Evolutionary conservation across 2,329 filamentous ascomycete genomes (phyloP), one percentile per base, ranked within the genome.

Genomic region (Aspergillus vadensis): DNA sequence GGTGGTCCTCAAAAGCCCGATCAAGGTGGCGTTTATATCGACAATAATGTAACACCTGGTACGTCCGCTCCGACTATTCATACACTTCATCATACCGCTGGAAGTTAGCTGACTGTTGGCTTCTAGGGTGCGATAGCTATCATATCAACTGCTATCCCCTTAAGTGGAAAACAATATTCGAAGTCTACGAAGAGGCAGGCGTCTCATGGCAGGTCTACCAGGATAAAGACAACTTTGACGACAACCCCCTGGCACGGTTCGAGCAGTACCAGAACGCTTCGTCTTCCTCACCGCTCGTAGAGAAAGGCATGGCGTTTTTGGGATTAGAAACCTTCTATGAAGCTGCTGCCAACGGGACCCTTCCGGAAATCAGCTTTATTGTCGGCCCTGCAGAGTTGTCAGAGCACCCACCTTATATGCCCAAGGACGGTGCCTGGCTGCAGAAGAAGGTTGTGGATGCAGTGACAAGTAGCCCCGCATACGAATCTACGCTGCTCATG

Each of bases 181-280:
- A 84, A 59, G 74, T 78, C 59, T 82, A 82, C 39, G 76, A 84
- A 65, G 76, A 78, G 9, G 78, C 79, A 1, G 80, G 78, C 15
- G 78, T 81, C 19, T 78, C 77, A 1, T 85, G 83, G 83, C 78
- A 81, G 39, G 75, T 83, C 1, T 84, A 76, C 65, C 82, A 84
- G 64, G 76, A 81, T 56, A 74, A 72, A 17, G 77, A 84, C 65
- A 83, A 83, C 69, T 83, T 83, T 59, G 82, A 83, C 44, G 83
- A 85, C 67, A 85, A 84, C 67, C 79, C 82, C 0, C 73, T 83
- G 14, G 82, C 82, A 38, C 83, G 82, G 77, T 85, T 85, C 64
- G 57, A 80, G 58, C 81, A 84, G 58, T 85, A 78, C 68, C 82
- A 84, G 60, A 75, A 78, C 0, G 81, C 82, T 0, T 63, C 69